Evolutionary conservation across 2,329 filamentous ascomycete genomes (phyloP).

Genomic region (Colletotrichum sp.): DNA sequence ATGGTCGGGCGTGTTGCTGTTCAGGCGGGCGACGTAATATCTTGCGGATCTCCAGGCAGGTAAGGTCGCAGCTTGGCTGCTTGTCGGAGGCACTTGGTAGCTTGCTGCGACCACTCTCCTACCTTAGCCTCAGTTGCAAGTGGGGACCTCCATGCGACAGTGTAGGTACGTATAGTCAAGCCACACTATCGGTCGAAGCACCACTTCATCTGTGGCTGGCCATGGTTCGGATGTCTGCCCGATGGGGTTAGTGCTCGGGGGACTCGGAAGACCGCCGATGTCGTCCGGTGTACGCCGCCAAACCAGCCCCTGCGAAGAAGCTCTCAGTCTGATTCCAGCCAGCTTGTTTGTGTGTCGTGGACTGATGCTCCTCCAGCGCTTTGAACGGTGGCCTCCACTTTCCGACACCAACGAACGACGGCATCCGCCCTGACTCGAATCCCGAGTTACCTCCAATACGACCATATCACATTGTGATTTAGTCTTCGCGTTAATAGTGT

Average conservation of each 20-base stretch:
- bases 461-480: neutral
- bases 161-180: neutral
- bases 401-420: neutral
- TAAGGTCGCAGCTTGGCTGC: neutral
- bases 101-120: neutral
- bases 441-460: constrained; percentile 14
- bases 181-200: neutral
- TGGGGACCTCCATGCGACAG: neutral
- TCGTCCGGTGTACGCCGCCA: constrained; percentile 12
- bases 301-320: neutral
- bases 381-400: constrained; percentile 12
- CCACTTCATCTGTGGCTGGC: neutral
- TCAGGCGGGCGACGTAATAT: neutral
- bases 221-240: neutral
- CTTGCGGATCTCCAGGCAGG: neutral
- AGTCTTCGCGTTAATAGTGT: neutral
- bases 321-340: neutral
- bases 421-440: constrained; percentile 5
- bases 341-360: neutral
- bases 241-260: neutral
- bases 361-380: neutral
- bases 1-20: neutral
- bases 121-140: neutral
- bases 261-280: constrained; percentile 7
- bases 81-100: neutral